phyloP scores from a whole-genome alignment of 2,329 filamentous ascomycete genomes.

The Alternaria brassicicola region DNA sequence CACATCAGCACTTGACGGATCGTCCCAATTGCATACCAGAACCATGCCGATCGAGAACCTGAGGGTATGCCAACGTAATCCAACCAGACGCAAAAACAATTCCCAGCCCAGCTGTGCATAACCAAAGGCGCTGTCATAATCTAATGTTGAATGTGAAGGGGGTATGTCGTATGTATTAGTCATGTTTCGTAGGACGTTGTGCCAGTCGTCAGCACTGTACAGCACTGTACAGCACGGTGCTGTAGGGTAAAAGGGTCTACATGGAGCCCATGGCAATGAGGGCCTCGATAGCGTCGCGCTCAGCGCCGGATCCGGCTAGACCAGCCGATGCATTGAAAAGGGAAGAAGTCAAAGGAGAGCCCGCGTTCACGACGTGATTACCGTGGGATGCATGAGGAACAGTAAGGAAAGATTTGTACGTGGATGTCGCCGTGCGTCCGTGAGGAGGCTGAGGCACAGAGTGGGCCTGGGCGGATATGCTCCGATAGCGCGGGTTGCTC shows the following conservation, averaged over 20 bases:
- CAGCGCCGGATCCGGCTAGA: conserved; percentile 55
- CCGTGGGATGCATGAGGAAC: conserved; percentile 41
- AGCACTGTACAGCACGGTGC: neutral
- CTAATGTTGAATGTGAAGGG: conserved; percentile 10
- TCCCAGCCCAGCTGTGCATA: conserved; percentile 5
- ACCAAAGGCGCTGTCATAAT: conserved; percentile 1
- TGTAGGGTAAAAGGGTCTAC: conserved; percentile 38
- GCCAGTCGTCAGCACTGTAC: neutral
- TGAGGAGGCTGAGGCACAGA: conserved; percentile 29
- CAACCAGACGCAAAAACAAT: conserved; percentile 12
- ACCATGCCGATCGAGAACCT: conserved; percentile 21
- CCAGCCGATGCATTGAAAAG: conserved; percentile 36
- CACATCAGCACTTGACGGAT: conserved; percentile 52
- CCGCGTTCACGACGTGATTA: conserved; percentile 36
- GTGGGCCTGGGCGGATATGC: conserved; percentile 36
- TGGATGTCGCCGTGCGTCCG: conserved; percentile 28
- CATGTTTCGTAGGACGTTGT: neutral
- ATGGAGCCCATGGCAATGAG: conserved; percentile 78
- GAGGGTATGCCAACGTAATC: conserved; percentile 32
- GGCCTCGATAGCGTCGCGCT: conserved; percentile 81
- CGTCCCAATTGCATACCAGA: conserved; percentile 35
- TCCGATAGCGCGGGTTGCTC: conserved; percentile 37
- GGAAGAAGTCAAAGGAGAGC: conserved; percentile 23
- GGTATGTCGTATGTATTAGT: neutral
- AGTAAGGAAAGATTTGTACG: conserved; percentile 34